Conservation (phyloP, 2,329 filamentous ascomycete species). For the Neopestalotiopsis clavispora region DNA sequence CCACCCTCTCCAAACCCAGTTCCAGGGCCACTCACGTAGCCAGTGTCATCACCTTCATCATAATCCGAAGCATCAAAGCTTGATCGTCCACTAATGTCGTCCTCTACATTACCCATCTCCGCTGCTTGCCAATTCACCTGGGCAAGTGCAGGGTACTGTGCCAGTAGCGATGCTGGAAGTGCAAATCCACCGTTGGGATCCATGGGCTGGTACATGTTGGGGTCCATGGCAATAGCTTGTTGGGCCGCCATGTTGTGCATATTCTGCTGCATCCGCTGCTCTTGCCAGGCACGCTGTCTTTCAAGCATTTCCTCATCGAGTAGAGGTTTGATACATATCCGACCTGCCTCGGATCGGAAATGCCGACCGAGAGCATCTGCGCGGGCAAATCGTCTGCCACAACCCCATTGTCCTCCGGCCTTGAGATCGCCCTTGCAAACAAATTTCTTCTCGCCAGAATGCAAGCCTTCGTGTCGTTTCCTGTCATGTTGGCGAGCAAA, state of each 20-base stretch:
- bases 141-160: slow-evolving; percentile 92
- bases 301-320: slow-evolving; percentile 92
- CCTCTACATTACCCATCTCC: slow-evolving; percentile 74
- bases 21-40: slow-evolving; percentile 68
- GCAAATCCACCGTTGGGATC: slow-evolving; percentile 67
- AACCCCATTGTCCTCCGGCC: slow-evolving; percentile 85
- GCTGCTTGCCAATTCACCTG: slow-evolving; percentile 78
- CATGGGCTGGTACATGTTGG: slow-evolving; percentile 62
- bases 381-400: slow-evolving; percentile 88
- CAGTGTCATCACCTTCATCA: slow-evolving; percentile 73
- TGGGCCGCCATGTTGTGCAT: slow-evolving; percentile 64
- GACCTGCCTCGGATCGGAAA: slow-evolving; percentile 93
- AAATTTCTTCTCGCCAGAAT: slow-evolving; percentile 98
- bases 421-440: slow-evolving; percentile 93
- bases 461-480: slow-evolving; percentile 94
- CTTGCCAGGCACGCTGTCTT: slow-evolving; percentile 75
- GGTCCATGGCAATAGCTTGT: slow-evolving; percentile 42
- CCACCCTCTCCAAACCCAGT: slow-evolving; percentile 63
- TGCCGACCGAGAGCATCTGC: slow-evolving; percentile 93
- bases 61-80: slow-evolving; percentile 84
- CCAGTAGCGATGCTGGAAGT: slow-evolving; percentile 85
- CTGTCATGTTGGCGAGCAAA: slow-evolving; percentile 97
- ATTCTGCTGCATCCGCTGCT: slow-evolving; percentile 69
- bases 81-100: slow-evolving; percentile 77
- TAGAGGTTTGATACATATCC: slow-evolving; percentile 96